These are phyloP conservation scores for Suillus lakei DNA, from an alignment of 768 basidiomycete species.

Conservation along the genomic window DNA sequence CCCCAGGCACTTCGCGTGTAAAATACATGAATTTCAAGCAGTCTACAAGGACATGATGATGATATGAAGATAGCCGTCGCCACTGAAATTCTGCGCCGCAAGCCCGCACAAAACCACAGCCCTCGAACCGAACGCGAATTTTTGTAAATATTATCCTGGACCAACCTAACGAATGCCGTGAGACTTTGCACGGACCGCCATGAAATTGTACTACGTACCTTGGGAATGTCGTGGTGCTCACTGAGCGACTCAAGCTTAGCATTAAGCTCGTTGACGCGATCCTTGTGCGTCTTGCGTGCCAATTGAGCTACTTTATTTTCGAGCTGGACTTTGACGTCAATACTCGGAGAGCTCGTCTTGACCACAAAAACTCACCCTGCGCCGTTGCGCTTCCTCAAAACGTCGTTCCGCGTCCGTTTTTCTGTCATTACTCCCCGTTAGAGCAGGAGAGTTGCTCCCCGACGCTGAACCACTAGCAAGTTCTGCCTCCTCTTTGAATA, in stretches of 20 bases:
- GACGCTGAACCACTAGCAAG: conserved; percentile 48
- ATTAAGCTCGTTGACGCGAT: conserved; percentile 91
- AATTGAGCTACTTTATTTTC: conserved; percentile 74
- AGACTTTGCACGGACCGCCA: conserved; percentile 34
- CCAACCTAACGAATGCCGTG: conserved; percentile 63
- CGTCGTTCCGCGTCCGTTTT: conserved; percentile 89
- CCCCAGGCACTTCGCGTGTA: conserved; percentile 27
- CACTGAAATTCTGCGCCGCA: conserved; percentile 13
- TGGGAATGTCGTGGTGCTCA: conserved; percentile 95
- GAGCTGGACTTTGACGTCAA: conserved; percentile 51
- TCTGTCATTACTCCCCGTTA: conserved; percentile 49
- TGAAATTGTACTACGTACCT: conserved; percentile 51
- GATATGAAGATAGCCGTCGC: conserved; percentile 18
- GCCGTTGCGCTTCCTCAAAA: conserved; percentile 87
- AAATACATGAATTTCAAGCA: conserved; percentile 27
- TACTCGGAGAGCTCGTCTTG: not conserved
- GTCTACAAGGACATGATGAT: conserved; percentile 27
- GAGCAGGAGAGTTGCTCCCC: conserved; percentile 66
- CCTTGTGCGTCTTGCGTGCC: conserved; percentile 90
- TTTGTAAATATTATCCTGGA: conserved; percentile 67
- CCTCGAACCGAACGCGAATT: conserved; percentile 23
- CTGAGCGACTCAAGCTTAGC: conserved; percentile 82
- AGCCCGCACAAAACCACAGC: conserved; percentile 6
- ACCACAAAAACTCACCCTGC: conserved; percentile 58
- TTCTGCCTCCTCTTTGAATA: conserved; percentile 53